These are phyloP conservation scores for Auriscalpium vulgare DNA, from an alignment of 768 basidiomycete species.

Conservation along the genomic window DNA sequence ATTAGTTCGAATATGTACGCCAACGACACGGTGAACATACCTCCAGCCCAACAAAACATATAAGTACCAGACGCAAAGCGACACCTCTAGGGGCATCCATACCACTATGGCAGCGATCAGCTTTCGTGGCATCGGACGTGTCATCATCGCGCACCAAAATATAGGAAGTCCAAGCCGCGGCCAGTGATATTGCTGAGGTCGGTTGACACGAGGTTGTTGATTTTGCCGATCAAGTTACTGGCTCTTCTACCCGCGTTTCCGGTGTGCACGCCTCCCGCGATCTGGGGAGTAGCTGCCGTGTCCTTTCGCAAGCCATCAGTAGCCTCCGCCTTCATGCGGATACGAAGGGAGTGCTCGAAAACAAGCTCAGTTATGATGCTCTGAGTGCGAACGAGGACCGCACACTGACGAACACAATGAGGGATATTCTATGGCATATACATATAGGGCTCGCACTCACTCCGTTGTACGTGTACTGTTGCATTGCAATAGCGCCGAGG, in stretches of 20 bases:
- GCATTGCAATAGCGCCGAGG: slow-evolving; percentile 34
- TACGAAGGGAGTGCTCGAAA: slow-evolving; percentile 48
- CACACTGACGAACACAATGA: slow-evolving; percentile 17
- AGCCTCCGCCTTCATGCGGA: slow-evolving; percentile 39
- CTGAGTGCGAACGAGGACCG: slow-evolving; percentile 33
- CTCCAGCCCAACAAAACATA: slow-evolving; percentile 44
- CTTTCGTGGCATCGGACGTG: too few species aligned
- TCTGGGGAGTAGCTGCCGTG: too few species aligned
- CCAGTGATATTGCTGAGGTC: slow-evolving; percentile 35
- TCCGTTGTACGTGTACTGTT: slow-evolving; percentile 42
- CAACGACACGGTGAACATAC: slow-evolving; percentile 15
- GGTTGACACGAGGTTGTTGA: slow-evolving; percentile 70
- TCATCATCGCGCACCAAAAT: slow-evolving; percentile 4
- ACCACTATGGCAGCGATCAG: slow-evolving; percentile 16
- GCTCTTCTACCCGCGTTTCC: slow-evolving; percentile 4
- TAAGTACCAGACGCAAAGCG: slow-evolving; percentile 33
- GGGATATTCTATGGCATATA: background rate
- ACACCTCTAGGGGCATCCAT: slow-evolving; percentile 34
- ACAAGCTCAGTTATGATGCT: slow-evolving; percentile 44
- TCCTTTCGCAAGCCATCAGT: slow-evolving; percentile 2
- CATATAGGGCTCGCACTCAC: slow-evolving; percentile 9
- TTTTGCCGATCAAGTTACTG: slow-evolving; percentile 58
- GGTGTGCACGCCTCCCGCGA: too few species aligned
- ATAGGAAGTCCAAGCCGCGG: slow-evolving; percentile 18
- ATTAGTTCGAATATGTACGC: too few species aligned